Base-by-base conservation (phyloP, 371 early-diverging fungal genomes). In the Circinella minor region DNA sequence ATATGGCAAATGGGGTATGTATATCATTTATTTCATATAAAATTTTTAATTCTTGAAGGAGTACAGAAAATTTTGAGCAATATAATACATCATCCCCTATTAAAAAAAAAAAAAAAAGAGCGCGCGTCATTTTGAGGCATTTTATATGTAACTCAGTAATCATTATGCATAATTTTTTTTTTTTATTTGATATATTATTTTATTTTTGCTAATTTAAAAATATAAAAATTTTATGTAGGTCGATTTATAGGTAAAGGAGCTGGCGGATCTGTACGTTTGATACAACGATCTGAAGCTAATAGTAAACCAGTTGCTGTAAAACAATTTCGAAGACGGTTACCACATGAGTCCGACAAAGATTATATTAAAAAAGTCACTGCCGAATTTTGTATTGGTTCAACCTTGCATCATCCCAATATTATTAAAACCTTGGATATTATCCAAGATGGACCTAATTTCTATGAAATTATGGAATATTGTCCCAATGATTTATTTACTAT, bases 361-460 rank as follows among this genome's bases (percentile, higher is more conserved):
- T 95, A 95, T 73, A 85, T 92, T 68, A 94, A 95, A 81, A 91
- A 91, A 70, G 87, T 96, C 48, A 91, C 93, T 0, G 86, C 88
- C n/a, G 96, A 96, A 77, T 94, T 91, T 74, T 94, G 95, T 77
- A 93, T 96, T 51, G 91, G 90, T 20, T 90, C 88, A 13, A 86
- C 90, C 4, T 77, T 94, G 37, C 95, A 93, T 70, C 95, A 96
- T 74, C 87, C 87, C 37, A 92, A 95, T 76, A 82, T 96, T 59
- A 92, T 96, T 55, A 92, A 94, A 77, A 93, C 96, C 1, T 65
- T 95, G 67, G 97, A 96, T 74, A 87, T 93, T 68, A 86, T 92
- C 39, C 86, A 89, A 70, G 92, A 90, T 66, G 85, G 86, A 7
- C 76, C 66, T 64, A 74, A 55, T 20, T 89, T 87, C 51, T 92